Base-by-base conservation (phyloP, 805 yeast species). In the Cyberlindnera suaveolens region DNA sequence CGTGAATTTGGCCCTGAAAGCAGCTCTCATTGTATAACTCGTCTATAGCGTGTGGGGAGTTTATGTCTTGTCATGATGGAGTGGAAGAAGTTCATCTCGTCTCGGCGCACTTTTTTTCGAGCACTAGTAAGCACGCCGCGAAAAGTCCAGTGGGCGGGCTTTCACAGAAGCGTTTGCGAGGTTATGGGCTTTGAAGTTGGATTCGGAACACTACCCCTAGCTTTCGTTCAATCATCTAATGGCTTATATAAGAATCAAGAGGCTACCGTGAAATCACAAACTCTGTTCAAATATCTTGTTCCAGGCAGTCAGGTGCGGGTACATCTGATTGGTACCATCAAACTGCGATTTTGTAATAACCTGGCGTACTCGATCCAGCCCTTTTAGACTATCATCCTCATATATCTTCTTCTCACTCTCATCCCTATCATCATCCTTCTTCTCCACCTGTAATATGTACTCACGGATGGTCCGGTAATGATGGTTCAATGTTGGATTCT, bases 401-500 rank as follows among this genome's bases (percentile, higher is more conserved):
- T 42, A 30, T n/a, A 64, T 18, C 29, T 48, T 34, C 7, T 10
- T 17, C 15, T 49, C 54, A 13, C 34, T 40, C 11, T 34, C 39
- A 18, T 37, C 44, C 6, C 29, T 49, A 14, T 17, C 17, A 3
- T n/a, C 30, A 5, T 20, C 7, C 9, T 35, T 17, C 3, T 44
- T 40, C 20, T 46, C 46, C 33, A 69, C 68, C 52, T 85, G 90
- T 39, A 88, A 63, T 15, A 85, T 69, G 44, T 77, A 75, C 41
- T 83, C 82, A 52, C 82, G 81, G 16, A 88, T 60, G 0, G 80
- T 63, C 44, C 75, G 74, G 60, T 77, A 80, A 54, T 81, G 85
- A 69, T 81, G 82, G 47, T 79, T 79, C 33, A 88, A 60, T 3
- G 74, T 65, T 0, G 95, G 95, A 54, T 85, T 85, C 18, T 72